A percentile compares a stretch with the other conserved stretches of the same genome.
These are phyloP conservation scores for Aureobasidium sp. DNA, from an alignment of 2,329 filamentous ascomycete genomes.

Conservation along the genomic window DNA sequence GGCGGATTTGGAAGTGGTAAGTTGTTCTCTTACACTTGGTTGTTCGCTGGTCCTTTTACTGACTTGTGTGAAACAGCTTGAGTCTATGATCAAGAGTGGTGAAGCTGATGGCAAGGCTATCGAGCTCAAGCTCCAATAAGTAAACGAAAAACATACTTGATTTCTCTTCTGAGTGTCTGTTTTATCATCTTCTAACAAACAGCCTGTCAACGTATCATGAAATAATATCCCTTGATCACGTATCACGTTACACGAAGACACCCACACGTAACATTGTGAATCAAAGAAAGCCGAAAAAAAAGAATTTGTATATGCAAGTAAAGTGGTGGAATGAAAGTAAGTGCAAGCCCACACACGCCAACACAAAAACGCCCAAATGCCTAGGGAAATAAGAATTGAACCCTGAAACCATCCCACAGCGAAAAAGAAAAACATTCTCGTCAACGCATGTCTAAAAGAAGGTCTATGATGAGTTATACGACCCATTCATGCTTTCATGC, in stretches of 20 bases:
- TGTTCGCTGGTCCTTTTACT: not conserved
- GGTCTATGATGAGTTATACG: not conserved
- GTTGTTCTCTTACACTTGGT: conserved; percentile 3
- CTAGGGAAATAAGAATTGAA: not conserved
- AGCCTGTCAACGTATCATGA: not conserved
- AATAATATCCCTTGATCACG: too few species aligned
- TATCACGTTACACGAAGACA: too few species aligned
- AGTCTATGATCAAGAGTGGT: conserved; percentile 33
- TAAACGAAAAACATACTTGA: not conserved
- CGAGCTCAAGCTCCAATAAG: conserved; percentile 17
- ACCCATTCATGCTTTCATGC: conserved; percentile 6
- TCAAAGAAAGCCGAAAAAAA: not conserved
- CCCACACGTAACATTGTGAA: too few species aligned
- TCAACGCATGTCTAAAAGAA: not conserved
- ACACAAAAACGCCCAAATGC: not conserved
- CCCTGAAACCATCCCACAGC: not conserved
- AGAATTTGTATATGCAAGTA: not conserved
- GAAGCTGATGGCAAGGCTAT: conserved; percentile 29
- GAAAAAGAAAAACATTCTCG: not conserved
- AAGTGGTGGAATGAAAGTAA: not conserved
- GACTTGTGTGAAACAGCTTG: conserved; percentile 18
- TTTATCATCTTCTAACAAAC: not conserved
- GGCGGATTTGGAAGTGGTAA: conserved; percentile 51
- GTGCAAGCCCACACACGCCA: not conserved
- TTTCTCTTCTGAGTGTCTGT: not conserved